A percentile compares a stretch with the other conserved stretches of the same genome.
Conservation (phyloP, 2,329 filamentous ascomycete genomes). For the Monosporascus sp. region DNA sequence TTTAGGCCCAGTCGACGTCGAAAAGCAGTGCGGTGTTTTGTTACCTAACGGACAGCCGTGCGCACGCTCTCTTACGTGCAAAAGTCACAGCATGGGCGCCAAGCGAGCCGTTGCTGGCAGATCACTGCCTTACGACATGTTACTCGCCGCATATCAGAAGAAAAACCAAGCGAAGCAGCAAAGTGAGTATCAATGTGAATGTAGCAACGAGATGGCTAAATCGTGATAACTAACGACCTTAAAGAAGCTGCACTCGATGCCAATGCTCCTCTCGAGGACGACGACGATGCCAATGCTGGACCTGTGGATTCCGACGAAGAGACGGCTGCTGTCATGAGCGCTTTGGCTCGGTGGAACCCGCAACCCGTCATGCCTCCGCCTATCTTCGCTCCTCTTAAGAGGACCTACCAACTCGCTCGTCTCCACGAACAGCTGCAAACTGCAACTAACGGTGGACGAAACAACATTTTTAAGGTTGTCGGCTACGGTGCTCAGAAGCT, state of each 20-base stretch:
- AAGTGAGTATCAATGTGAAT: constrained; percentile 52
- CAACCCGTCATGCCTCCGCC: constrained; percentile 69
- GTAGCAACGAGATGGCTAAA: neutral
- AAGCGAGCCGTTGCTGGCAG: constrained; percentile 84
- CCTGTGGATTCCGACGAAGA: constrained; percentile 95
- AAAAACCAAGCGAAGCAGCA: constrained; percentile 99
- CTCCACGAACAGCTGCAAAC: constrained; percentile 62
- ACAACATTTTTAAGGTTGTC: constrained; percentile 60
- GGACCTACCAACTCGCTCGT: constrained; percentile 58
- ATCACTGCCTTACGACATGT: constrained; percentile 87
- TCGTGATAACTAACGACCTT: constrained; percentile 17
- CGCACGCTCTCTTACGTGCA: constrained; percentile 85
- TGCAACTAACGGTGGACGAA: constrained; percentile 60
- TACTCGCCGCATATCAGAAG: constrained; percentile 85
- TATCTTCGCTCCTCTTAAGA: constrained; percentile 55
- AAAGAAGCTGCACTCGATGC: constrained; percentile 90
- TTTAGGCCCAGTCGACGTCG: constrained; percentile 80
- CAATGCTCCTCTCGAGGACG: constrained; percentile 83
- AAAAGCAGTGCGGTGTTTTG: constrained; percentile 86
- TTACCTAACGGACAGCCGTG: constrained; percentile 82
- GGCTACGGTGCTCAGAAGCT: constrained; percentile 53
- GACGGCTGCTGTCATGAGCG: constrained; percentile 80
- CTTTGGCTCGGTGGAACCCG: constrained; percentile 70
- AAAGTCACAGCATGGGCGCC: constrained; percentile 91
- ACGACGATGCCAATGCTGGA: constrained; percentile 72